phyloP scores from a whole-genome alignment of 169 alveolate genomes.

The Plasmodium inui region DNA sequence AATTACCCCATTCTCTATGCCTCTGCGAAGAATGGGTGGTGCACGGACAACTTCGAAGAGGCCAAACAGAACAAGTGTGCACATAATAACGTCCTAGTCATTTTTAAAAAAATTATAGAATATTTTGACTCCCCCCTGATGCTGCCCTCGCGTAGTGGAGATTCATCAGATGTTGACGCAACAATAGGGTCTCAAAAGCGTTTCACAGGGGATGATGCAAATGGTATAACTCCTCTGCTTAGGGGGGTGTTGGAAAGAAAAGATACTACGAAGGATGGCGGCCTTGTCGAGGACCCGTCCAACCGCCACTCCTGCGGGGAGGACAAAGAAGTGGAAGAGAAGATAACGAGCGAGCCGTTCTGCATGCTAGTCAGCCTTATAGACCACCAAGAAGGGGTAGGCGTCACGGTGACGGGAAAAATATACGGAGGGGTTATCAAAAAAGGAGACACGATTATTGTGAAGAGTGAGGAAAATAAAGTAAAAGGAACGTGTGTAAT shows the following conservation, averaged over 20 bases:
- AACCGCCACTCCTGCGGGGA: neutral
- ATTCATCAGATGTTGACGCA: neutral
- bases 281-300: neutral
- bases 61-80: constrained; percentile 52
- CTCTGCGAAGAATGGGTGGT: constrained; percentile 93
- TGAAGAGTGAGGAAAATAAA: constrained; percentile 78
- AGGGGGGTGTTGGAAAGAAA: neutral
- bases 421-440: constrained; percentile 83
- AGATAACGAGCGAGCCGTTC: constrained; percentile 74
- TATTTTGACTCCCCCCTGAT: constrained; percentile 56
- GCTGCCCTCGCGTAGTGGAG: neutral
- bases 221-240: neutral
- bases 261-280: neutral
- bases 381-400: constrained; percentile 85
- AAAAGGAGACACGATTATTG: constrained; percentile 81
- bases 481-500: constrained; percentile 80
- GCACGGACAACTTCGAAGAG: constrained; percentile 73
- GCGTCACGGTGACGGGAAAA: constrained; percentile 85
- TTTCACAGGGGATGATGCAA: neutral
- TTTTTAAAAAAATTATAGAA: constrained; percentile 74
- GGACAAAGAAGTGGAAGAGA: neutral
- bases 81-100: constrained; percentile 49
- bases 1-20: constrained; percentile 94
- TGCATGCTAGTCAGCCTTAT: constrained; percentile 83
- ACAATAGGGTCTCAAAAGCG: neutral